Evolutionary conservation across 2,329 filamentous ascomycete genomes (phyloP).

Genomic region (Colletotrichum melonis): DNA sequence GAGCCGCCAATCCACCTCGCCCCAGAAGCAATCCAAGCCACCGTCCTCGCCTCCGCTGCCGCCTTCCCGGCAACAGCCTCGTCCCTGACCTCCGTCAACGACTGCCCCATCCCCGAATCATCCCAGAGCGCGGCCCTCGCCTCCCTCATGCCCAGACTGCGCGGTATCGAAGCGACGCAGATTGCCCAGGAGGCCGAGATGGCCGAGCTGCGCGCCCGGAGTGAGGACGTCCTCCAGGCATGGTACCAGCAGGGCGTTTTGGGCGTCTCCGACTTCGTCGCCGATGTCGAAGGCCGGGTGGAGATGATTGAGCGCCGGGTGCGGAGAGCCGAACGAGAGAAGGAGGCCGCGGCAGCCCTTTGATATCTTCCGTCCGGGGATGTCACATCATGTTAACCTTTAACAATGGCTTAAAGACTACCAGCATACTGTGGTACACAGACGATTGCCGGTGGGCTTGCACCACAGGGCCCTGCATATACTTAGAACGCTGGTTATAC

Average conservation of each 20-base stretch:
- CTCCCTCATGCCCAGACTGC: slow-evolving; percentile 70
- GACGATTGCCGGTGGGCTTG: not conserved
- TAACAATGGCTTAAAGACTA: not conserved
- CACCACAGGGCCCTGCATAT: not conserved
- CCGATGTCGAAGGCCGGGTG: slow-evolving; percentile 76
- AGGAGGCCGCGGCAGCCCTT: slow-evolving; percentile 53
- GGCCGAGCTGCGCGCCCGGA: slow-evolving; percentile 71
- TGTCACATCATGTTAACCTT: not conserved
- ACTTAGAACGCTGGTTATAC: not conserved
- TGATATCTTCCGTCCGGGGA: not conserved
- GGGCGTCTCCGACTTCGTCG: slow-evolving; percentile 74
- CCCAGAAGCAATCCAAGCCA: slow-evolving; percentile 62
- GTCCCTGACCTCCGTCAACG: slow-evolving; percentile 65
- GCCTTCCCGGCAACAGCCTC: slow-evolving; percentile 68
- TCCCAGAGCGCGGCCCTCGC: slow-evolving; percentile 67
- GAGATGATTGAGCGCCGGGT: slow-evolving; percentile 74
- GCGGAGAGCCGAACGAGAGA: slow-evolving; percentile 70
- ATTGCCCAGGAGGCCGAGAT: slow-evolving; percentile 71
- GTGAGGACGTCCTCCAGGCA: slow-evolving; percentile 69
- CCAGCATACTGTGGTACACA: not conserved
- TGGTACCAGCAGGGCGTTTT: slow-evolving; percentile 84
- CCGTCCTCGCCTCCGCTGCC: slow-evolving; percentile 67
- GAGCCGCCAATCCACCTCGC: slow-evolving; percentile 64
- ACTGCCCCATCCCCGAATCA: slow-evolving; percentile 68
- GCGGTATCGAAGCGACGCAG: slow-evolving; percentile 69